Base-by-base conservation (phyloP, 805 yeast species). In the Sugiyamaella americana region DNA sequence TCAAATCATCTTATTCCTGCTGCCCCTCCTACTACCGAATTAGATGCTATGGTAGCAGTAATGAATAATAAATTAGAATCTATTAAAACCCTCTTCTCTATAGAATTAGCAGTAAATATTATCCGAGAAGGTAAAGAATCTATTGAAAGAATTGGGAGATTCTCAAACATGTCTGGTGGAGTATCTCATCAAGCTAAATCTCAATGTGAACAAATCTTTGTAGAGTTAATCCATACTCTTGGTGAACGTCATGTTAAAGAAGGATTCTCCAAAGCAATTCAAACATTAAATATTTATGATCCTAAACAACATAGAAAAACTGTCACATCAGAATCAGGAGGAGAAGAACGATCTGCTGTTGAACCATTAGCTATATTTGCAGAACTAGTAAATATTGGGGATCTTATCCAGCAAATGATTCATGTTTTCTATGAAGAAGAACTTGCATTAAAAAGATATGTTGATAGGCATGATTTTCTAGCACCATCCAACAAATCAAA, bases 301-400 rank as follows among this genome's bases (percentile, higher is more conserved):
- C 91, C 95, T 0, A 61, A 67, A 29, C 64, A 65, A 41, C 52
- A 44, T 41, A 59, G 67, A 4, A 56, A 63, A 4, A 51, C 59
- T 1, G 54, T 58, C 18, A 46, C 56, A 2, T 41, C 35, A 5
- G 55, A 51, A 16, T 5, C 41, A 11, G 52, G 44, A 5, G 53
- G 49, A 1, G 54, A 43, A 18, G 56, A 55, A 36, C 42, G 49
- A 21, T 29, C 39, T 17, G 63, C 67, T 2, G 82, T 85, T n/a
- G 94, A 84, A 52, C 98, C 98, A 0, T 70, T 91, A 44, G 83
- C 83, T 0, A 78, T 85, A 39, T 91, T 93, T 57, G 84, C 94
- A 16, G 97, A 91, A 60, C 73, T 93, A 47, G 93, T 93, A 30
- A 93, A 89, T 56, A 81, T 87, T 50, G 97, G 96, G 3, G 98